Evolutionary conservation across 2,329 filamentous ascomycete species (phyloP), one percentile per base, ranked within the genome.

Genomic region (Pleoardoris graminearum): DNA sequence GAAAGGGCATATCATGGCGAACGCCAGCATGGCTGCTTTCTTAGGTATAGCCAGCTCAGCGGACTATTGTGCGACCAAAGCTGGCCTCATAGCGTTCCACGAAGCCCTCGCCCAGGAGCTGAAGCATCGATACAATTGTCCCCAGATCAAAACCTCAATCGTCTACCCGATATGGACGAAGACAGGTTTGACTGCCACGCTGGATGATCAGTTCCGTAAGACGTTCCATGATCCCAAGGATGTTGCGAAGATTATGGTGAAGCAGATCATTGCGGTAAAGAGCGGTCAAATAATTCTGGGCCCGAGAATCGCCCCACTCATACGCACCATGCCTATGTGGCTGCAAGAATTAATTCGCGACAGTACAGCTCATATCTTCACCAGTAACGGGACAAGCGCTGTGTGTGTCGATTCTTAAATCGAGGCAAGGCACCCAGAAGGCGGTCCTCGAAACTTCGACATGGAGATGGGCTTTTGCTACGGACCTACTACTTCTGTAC

Each of bases 81-180:
- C 62, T 16, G 71, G 61, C 5, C 53, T 72, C 2, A 54, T 67
- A 16, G 65, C 69, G 10, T 68, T 74, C 27, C 62, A 73, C 25
- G 71, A 73, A 50, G 66, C 61, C 7, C 64, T 78, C 3, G 66
- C 61, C 0, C 66, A 72, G 35, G 76, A 79, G 53, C 58, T 78
- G 14, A 74, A 76, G 51, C 68, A 74, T 50, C 69, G 74, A 33
- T 73, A 76, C 64, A 66, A 73, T 11, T 75, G 71, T 17, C 75
- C 75, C 16, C 63, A 76, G 52, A 73, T 79, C 63, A 74, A 75
- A 54, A 76, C 74, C 7, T 72, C 72, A 5, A 68, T 75, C 21
- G 70, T 78, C 1, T 76, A 77, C 58, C 76, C 76, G 2, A 67
- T 65, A 21, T 78, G 73, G 66, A 76, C 74, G 10, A 68, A 64